Percentiles rank a stretch among this genome's conserved stretches.
Conservation (phyloP, 208 protist genomes). For the Endotrypanum monterogeii region DNA sequence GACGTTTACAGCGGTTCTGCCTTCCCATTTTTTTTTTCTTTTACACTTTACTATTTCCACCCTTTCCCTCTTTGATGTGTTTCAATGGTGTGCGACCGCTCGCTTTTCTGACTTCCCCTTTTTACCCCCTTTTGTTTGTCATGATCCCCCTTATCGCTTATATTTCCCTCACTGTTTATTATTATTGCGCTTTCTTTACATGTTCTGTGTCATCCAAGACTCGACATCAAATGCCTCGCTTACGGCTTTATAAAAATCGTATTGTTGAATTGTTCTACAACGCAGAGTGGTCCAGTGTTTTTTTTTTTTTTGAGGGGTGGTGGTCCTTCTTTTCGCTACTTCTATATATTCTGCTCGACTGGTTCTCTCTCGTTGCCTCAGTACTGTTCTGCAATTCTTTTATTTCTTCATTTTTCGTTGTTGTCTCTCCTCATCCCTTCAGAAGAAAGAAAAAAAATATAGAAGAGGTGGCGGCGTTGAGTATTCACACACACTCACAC, state of each 20-base stretch:
- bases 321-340: not conserved
- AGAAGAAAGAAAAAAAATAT: not conserved
- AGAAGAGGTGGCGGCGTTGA: not conserved
- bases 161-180: conserved; percentile 1
- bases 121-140: no score
- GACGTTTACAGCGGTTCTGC: not conserved
- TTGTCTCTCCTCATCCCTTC: not conserved
- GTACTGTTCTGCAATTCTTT: not conserved
- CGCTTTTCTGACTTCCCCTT: not conserved
- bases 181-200: not conserved
- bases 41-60: not conserved
- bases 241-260: not conserved
- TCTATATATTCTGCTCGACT: not conserved
- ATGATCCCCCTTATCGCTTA: not conserved
- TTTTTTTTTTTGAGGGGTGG: conserved; percentile 6
- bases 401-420: not conserved
- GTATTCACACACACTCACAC: no score
- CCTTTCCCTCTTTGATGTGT: no score
- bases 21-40: not conserved
- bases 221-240: not conserved
- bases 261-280: not conserved
- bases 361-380: no score
- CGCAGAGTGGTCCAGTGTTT: not conserved
- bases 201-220: not conserved
- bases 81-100: not conserved